These are phyloP conservation scores for Plasmopara viticola DNA, from an alignment of 352 stramenopile species.

Conservation along the genomic window DNA sequence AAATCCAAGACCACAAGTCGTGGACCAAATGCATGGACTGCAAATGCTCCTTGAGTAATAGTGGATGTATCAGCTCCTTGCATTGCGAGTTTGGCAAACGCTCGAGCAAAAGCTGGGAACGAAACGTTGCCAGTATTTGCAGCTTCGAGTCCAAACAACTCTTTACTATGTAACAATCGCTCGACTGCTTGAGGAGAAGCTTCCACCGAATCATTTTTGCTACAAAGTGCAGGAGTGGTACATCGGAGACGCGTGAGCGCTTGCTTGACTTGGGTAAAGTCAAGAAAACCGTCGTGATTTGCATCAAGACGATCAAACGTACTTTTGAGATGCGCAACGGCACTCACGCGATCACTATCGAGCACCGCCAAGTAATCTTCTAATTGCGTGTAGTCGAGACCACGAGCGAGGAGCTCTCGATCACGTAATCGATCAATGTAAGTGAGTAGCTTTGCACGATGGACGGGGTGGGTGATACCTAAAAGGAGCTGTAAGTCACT, in stretches of 20 bases:
- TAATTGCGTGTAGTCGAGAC: conserved; percentile 62
- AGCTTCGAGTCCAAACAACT: conserved; percentile 18
- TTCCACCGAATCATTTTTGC: neutral
- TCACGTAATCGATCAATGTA: conserved; percentile 60
- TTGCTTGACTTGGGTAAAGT: conserved; percentile 41
- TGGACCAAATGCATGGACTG: conserved; percentile 16
- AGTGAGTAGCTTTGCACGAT: conserved; percentile 46
- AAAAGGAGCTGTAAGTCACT: conserved; percentile 60
- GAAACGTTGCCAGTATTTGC: conserved; percentile 26
- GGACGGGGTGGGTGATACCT: conserved; percentile 48
- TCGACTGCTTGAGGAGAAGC: conserved; percentile 31
- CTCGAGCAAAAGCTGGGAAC: conserved; percentile 50
- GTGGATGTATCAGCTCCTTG: conserved; percentile 24
- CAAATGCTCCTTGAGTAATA: conserved; percentile 21
- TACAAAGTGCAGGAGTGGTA: conserved; percentile 6
- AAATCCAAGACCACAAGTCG: conserved; percentile 41
- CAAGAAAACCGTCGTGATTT: conserved; percentile 52
- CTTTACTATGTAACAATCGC: conserved; percentile 26
- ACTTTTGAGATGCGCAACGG: conserved; percentile 57
- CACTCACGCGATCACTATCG: conserved; percentile 54
- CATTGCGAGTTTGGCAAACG: conserved; percentile 48
- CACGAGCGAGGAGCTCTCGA: conserved; percentile 47
- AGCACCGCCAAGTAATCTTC: conserved; percentile 70
- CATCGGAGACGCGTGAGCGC: conserved; percentile 35
- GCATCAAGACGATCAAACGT: conserved; percentile 62